Conservation (phyloP, 805 yeast genomes). For the Saccharomyces kudriavzevii region DNA sequence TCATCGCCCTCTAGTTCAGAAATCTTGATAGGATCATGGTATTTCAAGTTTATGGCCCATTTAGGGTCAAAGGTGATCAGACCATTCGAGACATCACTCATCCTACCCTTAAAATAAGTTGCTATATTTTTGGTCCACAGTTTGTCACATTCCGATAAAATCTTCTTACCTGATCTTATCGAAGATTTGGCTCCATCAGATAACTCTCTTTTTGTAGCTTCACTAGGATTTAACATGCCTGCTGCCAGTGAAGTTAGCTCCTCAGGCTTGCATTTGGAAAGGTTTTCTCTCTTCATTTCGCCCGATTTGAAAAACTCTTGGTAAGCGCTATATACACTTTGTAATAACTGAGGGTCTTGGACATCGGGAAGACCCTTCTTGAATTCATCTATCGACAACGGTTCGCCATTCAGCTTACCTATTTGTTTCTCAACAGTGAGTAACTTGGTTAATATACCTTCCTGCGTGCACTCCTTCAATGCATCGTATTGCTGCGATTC, state of each 20-base stretch:
- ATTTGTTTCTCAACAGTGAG: constrained; percentile 22
- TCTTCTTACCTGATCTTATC: constrained; percentile 22
- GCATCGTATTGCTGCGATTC: constrained; percentile 19
- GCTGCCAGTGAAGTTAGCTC: constrained; percentile 11
- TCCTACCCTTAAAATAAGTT: constrained; percentile 24
- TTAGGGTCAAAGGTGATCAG: constrained; percentile 38
- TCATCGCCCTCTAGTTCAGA: constrained; percentile 47
- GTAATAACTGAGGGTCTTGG: constrained; percentile 18
- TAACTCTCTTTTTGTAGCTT: constrained; percentile 16
- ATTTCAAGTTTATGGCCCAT: constrained; percentile 43
- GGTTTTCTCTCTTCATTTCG: constrained; percentile 8
- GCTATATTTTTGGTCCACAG: constrained; percentile 21
- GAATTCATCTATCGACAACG: background rate
- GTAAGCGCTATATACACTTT: constrained; percentile 17
- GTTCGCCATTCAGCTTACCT: background rate
- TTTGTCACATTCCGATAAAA: constrained; percentile 21
- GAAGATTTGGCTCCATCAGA: constrained; percentile 18
- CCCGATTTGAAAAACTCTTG: constrained; percentile 20
- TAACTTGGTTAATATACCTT: constrained; percentile 39
- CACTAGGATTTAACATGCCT: constrained; percentile 14
- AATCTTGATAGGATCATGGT: constrained; percentile 36
- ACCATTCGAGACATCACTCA: constrained; percentile 13
- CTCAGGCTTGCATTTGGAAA: constrained; percentile 7
- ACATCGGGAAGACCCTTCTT: constrained; percentile 13
- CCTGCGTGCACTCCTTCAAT: constrained; percentile 35